Conservation (phyloP, 306 rosid genomes). For the Betula pendula region DNA sequence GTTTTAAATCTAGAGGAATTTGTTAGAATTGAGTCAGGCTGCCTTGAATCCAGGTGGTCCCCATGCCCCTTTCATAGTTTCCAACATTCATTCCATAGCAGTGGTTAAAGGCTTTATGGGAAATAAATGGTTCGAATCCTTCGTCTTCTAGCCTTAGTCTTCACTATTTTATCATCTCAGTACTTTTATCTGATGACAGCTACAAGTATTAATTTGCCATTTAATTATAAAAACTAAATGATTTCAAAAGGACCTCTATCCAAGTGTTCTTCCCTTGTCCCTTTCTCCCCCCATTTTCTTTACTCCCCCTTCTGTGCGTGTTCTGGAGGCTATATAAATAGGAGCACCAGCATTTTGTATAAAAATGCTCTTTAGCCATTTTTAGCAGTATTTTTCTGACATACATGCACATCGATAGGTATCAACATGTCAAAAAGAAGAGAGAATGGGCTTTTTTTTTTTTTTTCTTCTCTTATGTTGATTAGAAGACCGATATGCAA, state of each 20-base stretch:
- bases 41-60: background rate
- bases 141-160: background rate
- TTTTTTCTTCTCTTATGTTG: background rate
- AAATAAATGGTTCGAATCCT: background rate
- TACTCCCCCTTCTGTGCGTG: background rate
- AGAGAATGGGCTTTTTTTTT: background rate
- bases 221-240: background rate
- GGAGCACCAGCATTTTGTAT: background rate
- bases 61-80: background rate
- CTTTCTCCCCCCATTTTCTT: background rate
- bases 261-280: background rate
- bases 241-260: too few relatives aligned
- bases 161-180: background rate
- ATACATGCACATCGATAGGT: background rate
- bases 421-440: background rate
- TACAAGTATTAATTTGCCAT: background rate
- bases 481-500: background rate
- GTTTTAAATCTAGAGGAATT: background rate
- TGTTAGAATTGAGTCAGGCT: background rate
- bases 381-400: too few relatives aligned
- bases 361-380: background rate
- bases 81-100: background rate
- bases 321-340: background rate
- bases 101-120: background rate
- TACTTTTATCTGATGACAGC: background rate